A percentile compares a stretch with the other conserved stretches of the same genome.
These are phyloP conservation scores for Saturnispora zaruensis DNA, from an alignment of 805 yeast species.

Conservation along the genomic window DNA sequence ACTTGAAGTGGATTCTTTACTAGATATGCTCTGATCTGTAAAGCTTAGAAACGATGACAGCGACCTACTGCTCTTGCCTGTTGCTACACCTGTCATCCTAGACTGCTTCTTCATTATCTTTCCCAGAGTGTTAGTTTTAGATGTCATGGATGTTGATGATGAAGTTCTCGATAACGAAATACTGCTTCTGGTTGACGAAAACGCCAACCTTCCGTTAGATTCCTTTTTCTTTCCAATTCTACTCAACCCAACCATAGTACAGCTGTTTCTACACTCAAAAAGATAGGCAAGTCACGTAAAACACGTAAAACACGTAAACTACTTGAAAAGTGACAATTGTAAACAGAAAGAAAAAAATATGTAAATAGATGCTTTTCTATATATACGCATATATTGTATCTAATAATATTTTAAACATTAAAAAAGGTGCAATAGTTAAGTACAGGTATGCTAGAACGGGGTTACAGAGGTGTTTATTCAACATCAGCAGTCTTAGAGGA, in stretches of 20 bases:
- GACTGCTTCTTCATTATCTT: conserved; percentile 8
- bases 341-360: not conserved
- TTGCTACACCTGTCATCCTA: conserved; percentile 4
- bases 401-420: not conserved
- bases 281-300: not conserved
- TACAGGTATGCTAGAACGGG: not conserved
- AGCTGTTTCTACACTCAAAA: not conserved
- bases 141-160: not conserved
- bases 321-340: not conserved
- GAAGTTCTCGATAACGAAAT: conserved; percentile 5
- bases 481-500: conserved; percentile 10
- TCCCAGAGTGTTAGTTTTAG: conserved; percentile 1
- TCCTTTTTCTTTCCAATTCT: conserved; percentile 7
- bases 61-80: not conserved
- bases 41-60: conserved; percentile 1
- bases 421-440: not conserved
- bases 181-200: conserved; percentile 1
- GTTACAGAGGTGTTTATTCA: not conserved
- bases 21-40: not conserved
- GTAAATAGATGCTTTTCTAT: not conserved
- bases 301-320: conserved; percentile 1
- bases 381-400: not conserved
- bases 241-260: conserved; percentile 1
- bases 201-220: conserved; percentile 3
- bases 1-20: not conserved